Evolutionary conservation across 768 basidiomycete species (phyloP), one percentile per base, ranked within the genome.

Genomic region (Tulasnella sp.): DNA sequence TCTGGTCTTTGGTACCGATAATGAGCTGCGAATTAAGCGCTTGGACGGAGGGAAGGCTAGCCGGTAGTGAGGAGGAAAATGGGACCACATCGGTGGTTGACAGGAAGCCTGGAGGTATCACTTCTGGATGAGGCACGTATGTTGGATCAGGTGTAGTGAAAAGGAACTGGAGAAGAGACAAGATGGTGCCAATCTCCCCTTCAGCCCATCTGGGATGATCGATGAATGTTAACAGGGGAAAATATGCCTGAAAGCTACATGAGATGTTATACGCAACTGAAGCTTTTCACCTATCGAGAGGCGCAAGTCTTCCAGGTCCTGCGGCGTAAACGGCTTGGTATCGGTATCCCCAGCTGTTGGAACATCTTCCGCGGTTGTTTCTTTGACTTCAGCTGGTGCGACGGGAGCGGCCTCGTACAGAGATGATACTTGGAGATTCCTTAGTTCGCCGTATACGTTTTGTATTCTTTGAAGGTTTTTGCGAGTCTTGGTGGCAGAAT

Each of bases 1-100:
- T 81, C 68, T 84, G 82, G 61, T 92, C 89, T 70, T 92, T 92
- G 30, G 84, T 82, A 0, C 89, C 88, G 48, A 88, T 77, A 4
- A 78, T 76, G 4, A 88, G 70, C 61, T 87, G 86, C 0, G 83
- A 73, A 69, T 88, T 81, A 69, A 88, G 86, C 1, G 83, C 79
- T 56, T 82, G 79, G 1, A 88, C 78, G 0, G 87, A 86, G 5
- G 69, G 63, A 17, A 86, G 82, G 4, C 80, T 74, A 13, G 29
- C 50, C 10, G 60, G 24, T 8, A 42, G 51, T 11, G 50, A 41
- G 9, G 50, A 43, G 41, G 59, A 61, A 19, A 24, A 26, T 9
- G 27, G 26, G 3, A 49, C 24, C 13, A 48, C 54, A 23, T 29
- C 23, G 47, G 50, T 27, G 38, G 52, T 34, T 2, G 42, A 21